Percentiles rank a stretch among this genome's conserved stretches.
phyloP scores from a whole-genome alignment of 352 stramenopile genomes.

The Salisapilia sapeloensis region DNA sequence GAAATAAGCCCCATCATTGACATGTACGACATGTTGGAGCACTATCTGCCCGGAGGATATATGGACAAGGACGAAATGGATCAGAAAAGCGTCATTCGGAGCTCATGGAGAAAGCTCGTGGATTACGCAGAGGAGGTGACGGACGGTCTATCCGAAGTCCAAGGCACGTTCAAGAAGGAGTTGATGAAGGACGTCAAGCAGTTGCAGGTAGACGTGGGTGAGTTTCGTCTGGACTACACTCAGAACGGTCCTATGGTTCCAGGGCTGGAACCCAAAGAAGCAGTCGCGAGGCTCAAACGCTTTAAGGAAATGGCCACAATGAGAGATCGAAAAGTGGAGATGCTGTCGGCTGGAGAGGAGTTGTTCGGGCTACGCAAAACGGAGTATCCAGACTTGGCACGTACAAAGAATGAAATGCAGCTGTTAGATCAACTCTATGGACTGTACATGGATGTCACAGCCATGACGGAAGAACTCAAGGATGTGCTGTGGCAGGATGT shows the following conservation, averaged over 20 bases:
- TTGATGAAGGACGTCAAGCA: conserved; percentile 78
- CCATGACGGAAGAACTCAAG: conserved; percentile 51
- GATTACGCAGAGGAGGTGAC: conserved; percentile 82
- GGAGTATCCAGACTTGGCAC: conserved; percentile 64
- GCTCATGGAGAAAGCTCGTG: conserved; percentile 74
- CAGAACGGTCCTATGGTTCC: conserved; percentile 50
- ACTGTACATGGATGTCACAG: conserved; percentile 79
- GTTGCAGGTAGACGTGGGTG: conserved; percentile 45
- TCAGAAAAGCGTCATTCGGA: conserved; percentile 75
- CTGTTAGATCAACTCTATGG: conserved; percentile 79
- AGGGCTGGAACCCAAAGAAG: conserved; percentile 59
- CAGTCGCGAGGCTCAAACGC: conserved; percentile 65
- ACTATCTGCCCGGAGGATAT: conserved; percentile 68
- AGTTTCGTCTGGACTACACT: conserved; percentile 57
- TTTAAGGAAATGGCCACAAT: conserved; percentile 74
- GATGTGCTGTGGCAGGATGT: conserved; percentile 50
- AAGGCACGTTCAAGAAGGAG: conserved; percentile 84
- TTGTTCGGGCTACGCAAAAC: conserved; percentile 76
- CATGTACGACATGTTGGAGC: conserved; percentile 84
- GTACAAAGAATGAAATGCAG: conserved; percentile 76
- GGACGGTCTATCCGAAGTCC: conserved; percentile 66
- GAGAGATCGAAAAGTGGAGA: conserved; percentile 72
- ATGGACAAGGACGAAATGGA: conserved; percentile 85
- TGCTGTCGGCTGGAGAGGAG: conserved; percentile 76
- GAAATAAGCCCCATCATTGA: conserved; percentile 78